Evolutionary conservation across 2,329 filamentous ascomycete species (phyloP).

Genomic region (Cordyceps cicadae): DNA sequence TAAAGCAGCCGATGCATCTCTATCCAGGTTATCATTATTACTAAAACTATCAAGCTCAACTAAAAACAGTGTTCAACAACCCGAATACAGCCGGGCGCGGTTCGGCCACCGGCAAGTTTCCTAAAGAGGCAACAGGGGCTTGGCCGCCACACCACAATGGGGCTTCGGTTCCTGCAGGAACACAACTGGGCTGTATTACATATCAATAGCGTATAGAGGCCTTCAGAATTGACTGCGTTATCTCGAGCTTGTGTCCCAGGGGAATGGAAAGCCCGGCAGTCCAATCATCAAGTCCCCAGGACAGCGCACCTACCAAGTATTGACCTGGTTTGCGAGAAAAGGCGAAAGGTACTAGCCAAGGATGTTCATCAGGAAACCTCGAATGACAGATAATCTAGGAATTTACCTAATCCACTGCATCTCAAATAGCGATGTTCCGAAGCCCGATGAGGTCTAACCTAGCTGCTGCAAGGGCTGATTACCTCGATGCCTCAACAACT

Average conservation of each 20-base stretch:
- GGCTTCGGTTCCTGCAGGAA: not conserved
- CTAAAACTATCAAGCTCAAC: not conserved
- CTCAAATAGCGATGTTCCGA: too few relatives aligned
- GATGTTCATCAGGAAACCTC: too few relatives aligned
- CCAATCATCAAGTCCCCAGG: not conserved
- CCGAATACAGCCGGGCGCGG: not conserved
- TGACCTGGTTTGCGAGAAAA: not conserved
- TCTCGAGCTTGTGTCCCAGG: not conserved
- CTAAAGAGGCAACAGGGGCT: not conserved
- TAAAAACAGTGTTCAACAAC: not conserved
- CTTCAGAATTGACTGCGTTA: not conserved
- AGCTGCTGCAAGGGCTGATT: not conserved
- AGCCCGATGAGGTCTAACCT: too few relatives aligned
- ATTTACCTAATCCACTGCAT: too few relatives aligned
- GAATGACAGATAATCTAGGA: too few relatives aligned
- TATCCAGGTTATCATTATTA: not conserved
- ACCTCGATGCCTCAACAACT: not conserved
- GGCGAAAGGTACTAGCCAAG: not conserved
- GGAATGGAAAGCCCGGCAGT: not conserved
- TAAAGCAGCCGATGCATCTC: not conserved
- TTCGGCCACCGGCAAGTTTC: not conserved
- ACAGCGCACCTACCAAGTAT: not conserved
- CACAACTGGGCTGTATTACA: not conserved
- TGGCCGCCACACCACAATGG: not conserved
- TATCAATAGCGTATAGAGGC: not conserved